Base-by-base conservation (phyloP, 225 moss, liverwort and hornwort genomes). In the Neckera pumila region DNA sequence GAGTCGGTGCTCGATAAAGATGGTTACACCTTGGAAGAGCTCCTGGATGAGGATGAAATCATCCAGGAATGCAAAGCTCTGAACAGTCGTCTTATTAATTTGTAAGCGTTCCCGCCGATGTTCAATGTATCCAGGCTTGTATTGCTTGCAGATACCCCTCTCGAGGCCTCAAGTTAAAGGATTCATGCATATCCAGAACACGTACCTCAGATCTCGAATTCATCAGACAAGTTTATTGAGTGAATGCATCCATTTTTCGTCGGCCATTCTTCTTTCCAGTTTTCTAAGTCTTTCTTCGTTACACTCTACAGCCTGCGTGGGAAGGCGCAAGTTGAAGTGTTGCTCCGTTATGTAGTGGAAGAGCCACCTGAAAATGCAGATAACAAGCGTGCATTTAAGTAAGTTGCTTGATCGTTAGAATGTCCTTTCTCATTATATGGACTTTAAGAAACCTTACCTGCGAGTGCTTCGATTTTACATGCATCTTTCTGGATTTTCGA, bases 21-120 rank as follows among this genome's bases (percentile, higher is more conserved):
- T 94, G 94, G 86, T 34, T 97, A 93, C 87, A 96, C 97, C 51
- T 95, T 99, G 81, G 99, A 99, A 89, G 99, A 99, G 93, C 99
- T 99, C 89, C 93, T 99, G 89, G 97, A 99, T 86, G 99, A 99
- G 90, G 99, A 97, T 94, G 99, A 97, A 81, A 96, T 99, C 85
- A 97, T 99, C 91, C 97, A 99, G 89, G 99, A 99, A 89, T 99
- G 97, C 95, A 99, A 99, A 92, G 93, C 95, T 88, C 95, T 96
- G 83, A 99, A 99, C 86, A 95, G 91, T 86, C 96, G 99, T 76
- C 96, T 99, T 36, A 95, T 96, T 82, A 96, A 95, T 88, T 99
- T 96, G 99, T 99, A 89, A 96, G 99, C 91, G 23, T 71, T 63
- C 60, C 25, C 61, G 45, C 57, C 53, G 70, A 57, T 25, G 84